Conservation (phyloP, 164 flowering plant species). For the Hamamelis virginiana region DNA sequence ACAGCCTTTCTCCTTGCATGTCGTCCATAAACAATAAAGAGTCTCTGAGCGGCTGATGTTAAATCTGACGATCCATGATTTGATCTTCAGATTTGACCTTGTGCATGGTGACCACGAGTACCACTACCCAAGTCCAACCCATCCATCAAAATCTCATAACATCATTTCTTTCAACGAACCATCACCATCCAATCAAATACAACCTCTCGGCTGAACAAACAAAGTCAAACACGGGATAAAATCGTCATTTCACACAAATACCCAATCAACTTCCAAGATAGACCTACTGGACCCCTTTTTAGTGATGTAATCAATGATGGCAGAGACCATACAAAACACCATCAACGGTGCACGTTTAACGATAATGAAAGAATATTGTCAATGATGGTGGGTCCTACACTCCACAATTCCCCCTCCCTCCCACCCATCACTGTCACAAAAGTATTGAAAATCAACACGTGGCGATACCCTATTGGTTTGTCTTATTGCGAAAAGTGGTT, state of each 20-base stretch:
- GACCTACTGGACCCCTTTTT: background rate
- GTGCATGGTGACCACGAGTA: constrained; percentile 22
- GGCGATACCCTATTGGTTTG: background rate
- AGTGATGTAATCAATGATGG: constrained; percentile 16
- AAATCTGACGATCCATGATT: background rate
- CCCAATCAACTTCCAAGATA: background rate
- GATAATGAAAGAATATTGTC: background rate
- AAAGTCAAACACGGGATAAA: background rate
- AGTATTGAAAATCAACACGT: constrained; percentile 8
- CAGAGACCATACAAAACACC: constrained; percentile 34
- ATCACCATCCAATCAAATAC: background rate
- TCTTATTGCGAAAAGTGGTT: background rate
- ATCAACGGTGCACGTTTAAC: constrained; percentile 23
- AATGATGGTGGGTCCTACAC: constrained; percentile 12
- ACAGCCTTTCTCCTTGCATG: background rate
- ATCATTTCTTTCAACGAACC: too few species aligned
- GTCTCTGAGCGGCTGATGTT: constrained; percentile 6
- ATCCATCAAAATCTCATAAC: background rate
- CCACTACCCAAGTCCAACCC: constrained; percentile 2
- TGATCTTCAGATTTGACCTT: constrained; percentile 15
- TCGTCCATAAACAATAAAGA: background rate
- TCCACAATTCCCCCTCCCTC: background rate
- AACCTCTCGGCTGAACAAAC: background rate
- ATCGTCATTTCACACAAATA: background rate
- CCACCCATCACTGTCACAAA: background rate